phyloP scores from a whole-genome alignment of 495 filamentous ascomycete genomes.

The Hyaloscypha hepaticicola region DNA sequence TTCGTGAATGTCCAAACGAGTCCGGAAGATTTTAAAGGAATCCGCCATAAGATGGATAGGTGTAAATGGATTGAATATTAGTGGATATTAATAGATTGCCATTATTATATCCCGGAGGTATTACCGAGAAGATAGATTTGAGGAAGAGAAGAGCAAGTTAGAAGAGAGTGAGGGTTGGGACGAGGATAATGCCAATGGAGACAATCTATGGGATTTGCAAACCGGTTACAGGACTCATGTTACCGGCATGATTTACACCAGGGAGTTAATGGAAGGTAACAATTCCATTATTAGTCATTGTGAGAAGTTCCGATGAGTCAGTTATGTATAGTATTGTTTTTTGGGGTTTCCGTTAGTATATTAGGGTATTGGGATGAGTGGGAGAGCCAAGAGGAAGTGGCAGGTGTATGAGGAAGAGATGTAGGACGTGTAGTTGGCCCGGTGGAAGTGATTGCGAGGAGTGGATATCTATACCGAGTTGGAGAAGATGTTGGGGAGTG shows the following conservation, averaged over 20 bases:
- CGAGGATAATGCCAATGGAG: not conserved
- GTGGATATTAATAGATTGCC: too few relatives aligned
- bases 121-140: too few relatives aligned
- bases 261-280: slow-evolving; percentile 6
- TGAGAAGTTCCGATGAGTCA: slow-evolving; percentile 6
- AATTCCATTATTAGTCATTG: not conserved
- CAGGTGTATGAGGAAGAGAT: slow-evolving; percentile 6
- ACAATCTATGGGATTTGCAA: slow-evolving; percentile 6
- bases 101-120: too few relatives aligned
- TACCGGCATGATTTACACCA: slow-evolving; percentile 11
- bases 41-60: too few relatives aligned
- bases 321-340: slow-evolving; percentile 8
- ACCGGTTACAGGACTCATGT: slow-evolving; percentile 8
- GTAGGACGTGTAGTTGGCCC: too few relatives aligned
- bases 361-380: not conserved
- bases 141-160: too few relatives aligned
- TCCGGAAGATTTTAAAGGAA: too few relatives aligned
- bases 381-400: slow-evolving; percentile 8
- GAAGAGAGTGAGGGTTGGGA: too few relatives aligned
- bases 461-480: slow-evolving; percentile 4
- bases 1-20: too few relatives aligned
- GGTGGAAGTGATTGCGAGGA: slow-evolving; percentile 7
- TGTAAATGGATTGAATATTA: too few relatives aligned
- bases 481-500: slow-evolving; percentile 8
- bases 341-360: slow-evolving; percentile 5